These are phyloP conservation scores for Knufia fluminis DNA, from an alignment of 2,329 filamentous ascomycete species.

Conservation along the genomic window DNA sequence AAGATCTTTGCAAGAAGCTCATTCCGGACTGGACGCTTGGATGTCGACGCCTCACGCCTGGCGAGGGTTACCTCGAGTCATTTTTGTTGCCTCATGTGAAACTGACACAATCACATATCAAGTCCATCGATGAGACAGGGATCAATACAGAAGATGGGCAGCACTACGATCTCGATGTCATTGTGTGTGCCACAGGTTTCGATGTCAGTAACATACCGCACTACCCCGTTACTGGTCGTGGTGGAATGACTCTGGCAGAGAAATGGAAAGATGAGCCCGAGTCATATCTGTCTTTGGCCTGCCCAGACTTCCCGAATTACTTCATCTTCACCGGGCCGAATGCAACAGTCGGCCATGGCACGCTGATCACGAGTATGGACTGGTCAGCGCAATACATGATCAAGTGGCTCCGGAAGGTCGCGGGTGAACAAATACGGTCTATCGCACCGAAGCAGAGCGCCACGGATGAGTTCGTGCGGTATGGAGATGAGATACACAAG, in stretches of 20 bases:
- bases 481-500: conserved; percentile 41
- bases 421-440: conserved; percentile 26
- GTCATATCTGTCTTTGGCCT: conserved; percentile 23
- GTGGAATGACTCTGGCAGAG: conserved; percentile 23
- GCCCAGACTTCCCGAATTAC: conserved; percentile 27
- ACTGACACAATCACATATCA: conserved; percentile 34
- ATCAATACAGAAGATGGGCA: conserved; percentile 34
- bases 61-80: conserved; percentile 24
- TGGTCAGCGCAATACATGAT: conserved; percentile 26
- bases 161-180: conserved; percentile 32
- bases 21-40: conserved; percentile 24
- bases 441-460: conserved; percentile 34
- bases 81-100: conserved; percentile 27
- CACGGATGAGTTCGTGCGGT: conserved; percentile 41
- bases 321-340: conserved; percentile 27
- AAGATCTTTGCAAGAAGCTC: conserved; percentile 21
- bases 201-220: conserved; percentile 31
- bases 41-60: conserved; percentile 15
- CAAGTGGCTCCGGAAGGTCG: conserved; percentile 26
- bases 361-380: conserved; percentile 18
- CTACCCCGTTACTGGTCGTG: conserved; percentile 28
- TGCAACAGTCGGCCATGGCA: conserved; percentile 23
- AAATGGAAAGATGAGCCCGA: conserved; percentile 25
- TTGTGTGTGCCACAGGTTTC: conserved; percentile 38
- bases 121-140: conserved; percentile 31